These are phyloP conservation scores for Linum usitatissimum DNA, from an alignment of 345 rosid species.

Conservation along the genomic window DNA sequence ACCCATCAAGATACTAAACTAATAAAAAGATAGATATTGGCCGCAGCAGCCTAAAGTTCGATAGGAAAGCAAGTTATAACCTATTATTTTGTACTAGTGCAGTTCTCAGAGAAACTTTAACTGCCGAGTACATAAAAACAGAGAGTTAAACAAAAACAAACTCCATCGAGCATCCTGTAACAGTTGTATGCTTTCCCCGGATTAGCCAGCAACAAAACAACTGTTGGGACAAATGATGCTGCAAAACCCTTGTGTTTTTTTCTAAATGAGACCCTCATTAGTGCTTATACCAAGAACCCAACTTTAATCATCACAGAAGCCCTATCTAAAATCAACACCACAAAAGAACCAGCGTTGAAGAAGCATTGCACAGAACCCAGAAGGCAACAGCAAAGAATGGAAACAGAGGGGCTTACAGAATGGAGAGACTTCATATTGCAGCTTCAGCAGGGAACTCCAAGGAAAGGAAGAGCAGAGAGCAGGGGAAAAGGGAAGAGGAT, in stretches of 20 bases:
- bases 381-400: background rate
- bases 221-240: background rate
- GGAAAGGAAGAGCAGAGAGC: background rate
- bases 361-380: background rate
- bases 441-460: background rate
- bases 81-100: background rate
- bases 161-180: background rate
- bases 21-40: no score
- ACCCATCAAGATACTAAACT: no score
- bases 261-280: background rate
- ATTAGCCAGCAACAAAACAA: background rate
- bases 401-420: conserved; percentile 20
- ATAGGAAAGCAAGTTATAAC: background rate
- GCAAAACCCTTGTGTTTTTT: background rate
- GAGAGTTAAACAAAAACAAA: background rate
- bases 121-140: background rate
- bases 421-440: conserved; percentile 27
- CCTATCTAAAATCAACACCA: background rate
- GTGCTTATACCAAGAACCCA: background rate
- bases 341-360: background rate
- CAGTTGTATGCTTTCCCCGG: background rate
- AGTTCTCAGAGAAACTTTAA: background rate
- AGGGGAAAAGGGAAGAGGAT: background rate
- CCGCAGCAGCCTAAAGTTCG: background rate
- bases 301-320: background rate